A percentile compares a stretch with the other conserved stretches of the same genome.
These are phyloP conservation scores for Aspergillus heteromorphus DNA, from an alignment of 495 filamentous ascomycete species.

Conservation along the genomic window DNA sequence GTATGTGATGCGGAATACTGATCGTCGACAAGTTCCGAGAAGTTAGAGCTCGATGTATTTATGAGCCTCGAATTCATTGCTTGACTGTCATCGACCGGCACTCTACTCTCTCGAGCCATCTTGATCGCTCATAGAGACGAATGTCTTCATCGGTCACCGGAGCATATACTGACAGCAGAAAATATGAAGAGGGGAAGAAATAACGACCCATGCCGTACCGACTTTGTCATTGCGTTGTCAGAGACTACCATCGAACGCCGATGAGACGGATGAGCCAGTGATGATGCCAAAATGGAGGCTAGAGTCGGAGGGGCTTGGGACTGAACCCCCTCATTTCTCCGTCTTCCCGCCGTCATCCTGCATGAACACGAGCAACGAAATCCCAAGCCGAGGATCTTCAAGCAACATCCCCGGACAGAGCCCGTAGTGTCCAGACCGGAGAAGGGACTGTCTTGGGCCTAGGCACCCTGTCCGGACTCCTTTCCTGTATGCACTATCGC, in stretches of 20 bases:
- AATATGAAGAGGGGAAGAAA: no score
- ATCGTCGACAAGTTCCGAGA: no score
- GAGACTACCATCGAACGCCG: not conserved
- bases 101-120: no score
- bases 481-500: not conserved
- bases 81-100: no score
- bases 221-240: no score
- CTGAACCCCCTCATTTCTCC: not conserved
- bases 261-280: not conserved
- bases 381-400: not conserved
- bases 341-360: not conserved
- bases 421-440: not conserved
- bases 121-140: no score
- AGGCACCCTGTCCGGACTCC: not conserved
- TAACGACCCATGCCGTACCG: no score
- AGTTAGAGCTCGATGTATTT: no score
- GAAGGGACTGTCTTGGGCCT: not conserved
- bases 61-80: no score
- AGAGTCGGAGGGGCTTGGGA: not conserved
- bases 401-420: not conserved
- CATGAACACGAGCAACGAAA: not conserved
- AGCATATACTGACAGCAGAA: no score
- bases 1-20: no score
- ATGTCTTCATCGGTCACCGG: no score
- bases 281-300: not conserved